Conservation (phyloP, 2,329 filamentous ascomycete species). For the Nigrograna mackinnonii region DNA sequence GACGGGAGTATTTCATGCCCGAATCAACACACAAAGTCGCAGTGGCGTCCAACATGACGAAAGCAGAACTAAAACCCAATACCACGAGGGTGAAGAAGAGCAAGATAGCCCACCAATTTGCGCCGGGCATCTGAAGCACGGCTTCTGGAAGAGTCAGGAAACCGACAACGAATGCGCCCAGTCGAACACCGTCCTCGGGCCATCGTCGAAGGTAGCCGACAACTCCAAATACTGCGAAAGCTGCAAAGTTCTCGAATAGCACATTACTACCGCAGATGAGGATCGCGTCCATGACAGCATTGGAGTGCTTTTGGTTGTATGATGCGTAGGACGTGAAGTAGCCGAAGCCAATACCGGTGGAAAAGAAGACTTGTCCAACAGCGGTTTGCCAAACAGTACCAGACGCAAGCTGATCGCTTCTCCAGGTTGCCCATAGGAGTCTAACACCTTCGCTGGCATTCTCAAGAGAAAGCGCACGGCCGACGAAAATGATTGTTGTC, state of each 20-base stretch:
- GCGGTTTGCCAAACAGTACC: slow-evolving; percentile 64
- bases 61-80: slow-evolving; percentile 61
- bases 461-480: slow-evolving; percentile 56
- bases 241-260: slow-evolving; percentile 59
- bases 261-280: slow-evolving; percentile 60
- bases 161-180: slow-evolving; percentile 61
- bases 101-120: slow-evolving; percentile 62
- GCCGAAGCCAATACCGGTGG: slow-evolving; percentile 61
- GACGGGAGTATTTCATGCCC: slow-evolving; percentile 51
- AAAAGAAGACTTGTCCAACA: slow-evolving; percentile 64
- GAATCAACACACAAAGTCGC: slow-evolving; percentile 59
- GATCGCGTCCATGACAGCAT: slow-evolving; percentile 62
- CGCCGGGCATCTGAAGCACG: slow-evolving; percentile 59
- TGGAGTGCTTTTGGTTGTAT: slow-evolving; percentile 60
- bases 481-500: slow-evolving; percentile 60
- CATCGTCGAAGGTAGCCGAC: slow-evolving; percentile 53
- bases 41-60: slow-evolving; percentile 62
- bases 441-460: slow-evolving; percentile 58
- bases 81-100: slow-evolving; percentile 63
- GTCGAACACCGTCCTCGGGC: slow-evolving; percentile 47
- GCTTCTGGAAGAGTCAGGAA: slow-evolving; percentile 63
- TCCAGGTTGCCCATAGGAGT: slow-evolving; percentile 54
- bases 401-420: slow-evolving; percentile 53
- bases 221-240: slow-evolving; percentile 59
- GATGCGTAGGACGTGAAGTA: slow-evolving; percentile 61